phyloP scores from a whole-genome alignment of 208 protist species.

The Strigomonas culicis region DNA sequence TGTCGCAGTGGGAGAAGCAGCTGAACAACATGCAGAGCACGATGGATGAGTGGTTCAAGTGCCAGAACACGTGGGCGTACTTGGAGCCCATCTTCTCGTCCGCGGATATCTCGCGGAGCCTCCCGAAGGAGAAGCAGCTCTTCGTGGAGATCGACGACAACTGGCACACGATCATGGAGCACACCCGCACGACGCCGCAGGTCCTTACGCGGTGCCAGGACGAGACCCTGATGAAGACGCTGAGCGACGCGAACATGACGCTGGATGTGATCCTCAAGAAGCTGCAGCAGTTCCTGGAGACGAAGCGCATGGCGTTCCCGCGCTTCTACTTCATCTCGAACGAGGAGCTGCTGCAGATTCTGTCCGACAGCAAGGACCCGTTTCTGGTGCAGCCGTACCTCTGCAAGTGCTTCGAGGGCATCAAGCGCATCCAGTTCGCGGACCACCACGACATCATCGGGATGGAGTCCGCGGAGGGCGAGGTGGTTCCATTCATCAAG shows the following conservation, averaged over 20 bases:
- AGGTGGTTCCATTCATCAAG: conserved; percentile 79
- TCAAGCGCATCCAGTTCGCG: conserved; percentile 90
- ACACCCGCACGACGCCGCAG: conserved; percentile 77
- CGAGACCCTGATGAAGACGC: conserved; percentile 90
- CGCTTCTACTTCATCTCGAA: conserved; percentile 98
- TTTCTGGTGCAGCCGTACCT: conserved; percentile 94
- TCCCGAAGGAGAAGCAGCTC: conserved; percentile 94
- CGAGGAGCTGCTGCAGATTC: conserved; percentile 95
- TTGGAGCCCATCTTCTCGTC: conserved; percentile 96
- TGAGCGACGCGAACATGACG: conserved; percentile 90
- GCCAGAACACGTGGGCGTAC: conserved; percentile 96
- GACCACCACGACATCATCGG: conserved; percentile 90
- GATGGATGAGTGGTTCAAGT: conserved; percentile 95
- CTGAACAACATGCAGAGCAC: conserved; percentile 93
- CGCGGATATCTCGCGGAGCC: conserved; percentile 94
- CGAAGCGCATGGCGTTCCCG: conserved; percentile 96
- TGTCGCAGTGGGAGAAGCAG: conserved; percentile 91
- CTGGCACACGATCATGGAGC: conserved; percentile 94
- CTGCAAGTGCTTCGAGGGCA: conserved; percentile 96
- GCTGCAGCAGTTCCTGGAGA: conserved; percentile 98
- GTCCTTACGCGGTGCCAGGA: conserved; percentile 88
- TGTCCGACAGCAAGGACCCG: conserved; percentile 95
- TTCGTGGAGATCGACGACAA: conserved; percentile 93
- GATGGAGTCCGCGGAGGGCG: conserved; percentile 91
- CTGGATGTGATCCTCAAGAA: conserved; percentile 96